Base-by-base conservation (phyloP, 805 yeast genomes). In the Teunomyces aglyptinius region DNA sequence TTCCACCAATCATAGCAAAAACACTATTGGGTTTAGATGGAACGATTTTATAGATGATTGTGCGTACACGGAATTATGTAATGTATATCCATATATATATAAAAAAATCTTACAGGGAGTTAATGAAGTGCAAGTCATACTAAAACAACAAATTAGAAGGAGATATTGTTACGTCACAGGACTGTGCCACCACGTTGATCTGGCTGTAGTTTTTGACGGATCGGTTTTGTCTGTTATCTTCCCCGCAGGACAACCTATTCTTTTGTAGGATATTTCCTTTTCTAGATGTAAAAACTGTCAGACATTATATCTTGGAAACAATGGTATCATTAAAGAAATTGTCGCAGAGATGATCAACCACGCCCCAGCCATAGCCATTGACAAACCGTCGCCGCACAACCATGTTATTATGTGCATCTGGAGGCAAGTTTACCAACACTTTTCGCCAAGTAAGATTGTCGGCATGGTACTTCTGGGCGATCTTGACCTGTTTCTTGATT, bases 361-460 rank as follows among this genome's bases (percentile, higher is more conserved):
- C 76, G 1, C 75, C 75, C 78, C 78, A 73, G 7, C 78, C 78
- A 50, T 68, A 73, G 1, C 75, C 77, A 54, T 73, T 73, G 20
- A 73, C 59, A 54, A 73, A 73, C 28, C 75, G 49, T 44, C 78
- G 58, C 40, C 78, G 50, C 11, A 73, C 78, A 3, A 70, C 59
- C 5, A 73, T 73, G 49, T 72, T 73, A 51, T 71, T 73, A 53
- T 73, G 78, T 2, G 78, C 76, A 55, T 73, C 78, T 1, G 76
- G 76, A 0, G 76, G 76, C 16, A 73, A 57, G 43, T 63, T 60
- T 2, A 72, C 77, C 50, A 73, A 57, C 11, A 73, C 68, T 49
- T 73, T 73, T n/a, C 78, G 60, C 78, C 78, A 73, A 41, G 57
- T 65, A 49, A 72, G 55, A 5, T 56, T 54, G 7, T 60, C 60